Percentiles rank a stretch among this genome's conserved stretches.
Evolutionary conservation across 2,329 filamentous ascomycete species (phyloP).

Genomic region (Clonostachys byssicola): DNA sequence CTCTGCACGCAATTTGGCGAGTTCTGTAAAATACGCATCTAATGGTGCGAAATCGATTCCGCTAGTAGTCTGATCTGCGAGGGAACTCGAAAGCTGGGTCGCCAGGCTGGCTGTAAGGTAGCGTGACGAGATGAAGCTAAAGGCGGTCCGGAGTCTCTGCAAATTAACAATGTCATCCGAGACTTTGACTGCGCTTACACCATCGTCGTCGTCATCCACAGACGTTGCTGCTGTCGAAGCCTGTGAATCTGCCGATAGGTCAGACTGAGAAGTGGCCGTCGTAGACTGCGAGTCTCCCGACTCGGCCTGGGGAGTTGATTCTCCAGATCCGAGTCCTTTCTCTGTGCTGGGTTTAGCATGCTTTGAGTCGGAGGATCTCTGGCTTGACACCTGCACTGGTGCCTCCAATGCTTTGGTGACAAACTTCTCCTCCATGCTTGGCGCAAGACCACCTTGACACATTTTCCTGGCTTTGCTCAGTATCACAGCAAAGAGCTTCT

Average conservation of each 20-base stretch:
- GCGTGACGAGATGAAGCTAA: conserved; percentile 58
- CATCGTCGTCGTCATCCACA: conserved; percentile 19
- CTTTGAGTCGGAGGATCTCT: conserved; percentile 50
- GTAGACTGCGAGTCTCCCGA: conserved; percentile 17
- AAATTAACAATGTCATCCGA: conserved; percentile 48
- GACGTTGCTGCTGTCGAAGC: conserved; percentile 40
- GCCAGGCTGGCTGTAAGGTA: conserved; percentile 50
- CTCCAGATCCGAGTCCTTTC: conserved; percentile 9
- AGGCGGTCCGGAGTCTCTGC: conserved; percentile 60
- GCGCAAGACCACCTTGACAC: conserved; percentile 61
- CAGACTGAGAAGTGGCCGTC: conserved; percentile 11
- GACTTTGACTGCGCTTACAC: conserved; percentile 35
- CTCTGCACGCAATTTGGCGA: conserved; percentile 67
- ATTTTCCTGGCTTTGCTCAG: conserved; percentile 69
- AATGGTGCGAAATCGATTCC: conserved; percentile 65
- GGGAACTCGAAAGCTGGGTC: conserved; percentile 30
- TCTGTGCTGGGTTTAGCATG: conserved; percentile 5
- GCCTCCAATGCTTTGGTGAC: conserved; percentile 71
- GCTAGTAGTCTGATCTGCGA: conserved; percentile 26
- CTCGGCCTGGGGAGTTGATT: conserved; percentile 13
- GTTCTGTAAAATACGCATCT: conserved; percentile 61
- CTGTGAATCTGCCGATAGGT: conserved; percentile 30
- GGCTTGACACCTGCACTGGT: conserved; percentile 57
- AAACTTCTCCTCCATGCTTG: conserved; percentile 82
- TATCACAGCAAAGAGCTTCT: conserved; percentile 64